Percentiles rank a stretch among this genome's conserved stretches.
These are phyloP conservation scores for Nevesoporus exiguus DNA, from an alignment of 768 basidiomycete species.

Conservation along the genomic window DNA sequence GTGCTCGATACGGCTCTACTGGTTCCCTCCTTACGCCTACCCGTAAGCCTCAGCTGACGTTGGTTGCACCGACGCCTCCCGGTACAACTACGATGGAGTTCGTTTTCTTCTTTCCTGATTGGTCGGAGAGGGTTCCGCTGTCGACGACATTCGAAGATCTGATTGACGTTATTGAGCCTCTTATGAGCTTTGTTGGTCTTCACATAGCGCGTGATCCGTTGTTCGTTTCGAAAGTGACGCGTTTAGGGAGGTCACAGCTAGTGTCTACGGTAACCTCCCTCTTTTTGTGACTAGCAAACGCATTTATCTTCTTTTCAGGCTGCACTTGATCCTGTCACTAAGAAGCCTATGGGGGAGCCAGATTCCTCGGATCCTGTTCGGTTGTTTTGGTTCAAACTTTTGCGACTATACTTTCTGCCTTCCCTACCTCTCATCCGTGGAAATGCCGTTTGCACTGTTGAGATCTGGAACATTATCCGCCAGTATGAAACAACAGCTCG, in stretches of 20 bases:
- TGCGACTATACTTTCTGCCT: slow-evolving; percentile 81
- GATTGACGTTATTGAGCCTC: slow-evolving; percentile 69
- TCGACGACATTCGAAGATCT: slow-evolving; percentile 67
- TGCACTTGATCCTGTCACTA: slow-evolving; percentile 56
- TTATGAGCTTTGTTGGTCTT: slow-evolving; percentile 76
- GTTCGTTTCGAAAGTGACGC: slow-evolving; percentile 75
- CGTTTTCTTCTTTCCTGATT: slow-evolving; percentile 88
- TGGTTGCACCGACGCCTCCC: slow-evolving; percentile 78
- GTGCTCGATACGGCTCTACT: slow-evolving; percentile 57
- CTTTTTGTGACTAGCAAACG: not conserved
- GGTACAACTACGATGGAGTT: slow-evolving; percentile 72
- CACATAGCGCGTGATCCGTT: slow-evolving; percentile 76
- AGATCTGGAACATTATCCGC: slow-evolving; percentile 88
- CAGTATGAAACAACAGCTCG: slow-evolving; percentile 75
- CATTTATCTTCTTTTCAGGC: slow-evolving; percentile 31
- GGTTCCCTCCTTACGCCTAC: slow-evolving; percentile 50
- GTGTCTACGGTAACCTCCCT: slow-evolving; percentile 45
- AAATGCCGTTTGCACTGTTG: slow-evolving; percentile 85
- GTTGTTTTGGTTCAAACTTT: slow-evolving; percentile 80
- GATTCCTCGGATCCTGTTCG: slow-evolving; percentile 59
- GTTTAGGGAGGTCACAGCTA: slow-evolving; percentile 70
- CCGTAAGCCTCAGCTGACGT: slow-evolving; percentile 66
- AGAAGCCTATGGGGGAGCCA: slow-evolving; percentile 51
- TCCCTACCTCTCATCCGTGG: slow-evolving; percentile 80
- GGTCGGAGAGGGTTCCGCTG: slow-evolving; percentile 67